Evolutionary conservation across 306 rosid genomes (phyloP), one percentile per base, ranked within the genome.

Genomic region (Vicia faba): DNA sequence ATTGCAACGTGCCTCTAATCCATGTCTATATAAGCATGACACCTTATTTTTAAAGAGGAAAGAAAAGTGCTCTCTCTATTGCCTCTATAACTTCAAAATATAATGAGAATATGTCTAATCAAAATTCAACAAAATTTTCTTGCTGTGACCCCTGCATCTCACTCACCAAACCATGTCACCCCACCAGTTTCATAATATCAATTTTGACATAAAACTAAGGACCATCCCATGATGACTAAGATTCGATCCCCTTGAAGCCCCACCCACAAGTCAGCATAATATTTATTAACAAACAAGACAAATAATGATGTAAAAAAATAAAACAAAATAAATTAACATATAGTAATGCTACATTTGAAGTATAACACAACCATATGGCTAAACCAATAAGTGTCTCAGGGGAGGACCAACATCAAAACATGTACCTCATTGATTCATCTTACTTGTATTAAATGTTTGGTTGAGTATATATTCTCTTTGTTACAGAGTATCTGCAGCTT

Each of bases 41-140:
- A 25, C 60, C 11, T 25, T 55, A 6, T 25, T 26, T 54, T 54
- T 11, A 11, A 49, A 11, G 2, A 9, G 4, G 29, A 5, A 29
- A 7, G 0, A 11, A 54, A 15, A 15, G 9, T 15, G 8, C 11
- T n/a, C 12, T 0, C 43, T 31, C 31, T 61, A 18, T 61, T 38
- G 35, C 35, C 11, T 44, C 20, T 28, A 7, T 69, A 33, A 28
- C 58, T 51, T 69, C 33, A 69, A 56, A 61, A 71, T 25, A 41
- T 55, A 45, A 74, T 44, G 61, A 46, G 72, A 81, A 61, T 65
- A 81, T 75, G 93, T 89, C 96, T 61, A 84, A 87, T 92, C 87
- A 79, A 62, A 69, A 83, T 76, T 31, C 59, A 31, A 78, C 41
- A 33, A 68, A 68, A 69, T 28, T 5, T 71, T 51, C 25, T 51